Base-by-base conservation (phyloP, 306 rosid genomes). In the Cercis canadensis region DNA sequence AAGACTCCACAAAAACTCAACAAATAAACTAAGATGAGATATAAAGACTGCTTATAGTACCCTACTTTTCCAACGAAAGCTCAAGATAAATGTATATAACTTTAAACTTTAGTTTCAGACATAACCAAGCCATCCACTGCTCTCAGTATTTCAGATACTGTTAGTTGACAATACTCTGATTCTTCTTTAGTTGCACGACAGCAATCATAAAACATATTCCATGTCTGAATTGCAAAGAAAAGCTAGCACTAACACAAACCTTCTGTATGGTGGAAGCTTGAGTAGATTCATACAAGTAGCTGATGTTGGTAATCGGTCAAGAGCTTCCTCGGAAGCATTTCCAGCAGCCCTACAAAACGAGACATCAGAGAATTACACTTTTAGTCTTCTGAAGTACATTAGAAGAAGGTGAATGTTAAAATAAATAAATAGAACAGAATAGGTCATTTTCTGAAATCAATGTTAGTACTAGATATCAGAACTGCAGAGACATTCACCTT, bases 231-330 rank as follows among this genome's bases (percentile, higher is more conserved):
- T 32, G 62, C 54, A 46, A 75, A 61, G 45, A 56, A 24, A 82
- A 53, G 61, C 19, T 78, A 59, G 70, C 59, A 82, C 33, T 16
- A 58, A 66, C 63, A 82, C 89, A 62, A 81, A 94, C 99, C 99
- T 94, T 71, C 87, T 82, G 75, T 94, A 94, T 33, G 99, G 97
- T 39, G 99, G 99, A 81, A 94, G 97, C 91, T 94, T 94, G 37
- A 94, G 83, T 51, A 94, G 89, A 83, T 94, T 94, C 99, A 94
- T 94, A 79, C 99, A 94, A 74, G 99, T 94, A 62, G 99, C 99
- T 13, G 99, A 82, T 57, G 99, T 94, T 3, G 99, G 99, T 69
- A 94, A 75, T 59, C 99, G 90, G 57, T 89, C 97, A 75, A 89
- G 92, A 80, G 96, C 95, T 83, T 91, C 97, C 47, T 91, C 99